A percentile compares a stretch with the other conserved stretches of the same genome.
Conservation (phyloP, 495 filamentous ascomycete genomes). For the Haplographium delicatum region DNA sequence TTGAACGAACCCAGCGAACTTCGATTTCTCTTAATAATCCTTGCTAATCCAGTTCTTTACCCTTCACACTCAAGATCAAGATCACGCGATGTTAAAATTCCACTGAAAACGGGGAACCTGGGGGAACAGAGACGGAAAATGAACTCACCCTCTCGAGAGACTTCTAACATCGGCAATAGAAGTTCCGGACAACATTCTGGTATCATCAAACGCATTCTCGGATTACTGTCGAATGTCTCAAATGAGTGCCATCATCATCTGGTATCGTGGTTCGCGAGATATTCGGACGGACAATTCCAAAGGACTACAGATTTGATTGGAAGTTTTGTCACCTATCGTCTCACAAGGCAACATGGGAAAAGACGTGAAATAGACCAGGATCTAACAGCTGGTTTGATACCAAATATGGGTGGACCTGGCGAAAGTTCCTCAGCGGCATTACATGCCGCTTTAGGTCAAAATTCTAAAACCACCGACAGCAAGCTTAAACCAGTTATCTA, state of each 20-base stretch:
- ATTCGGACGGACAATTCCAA: slow-evolving; percentile 62
- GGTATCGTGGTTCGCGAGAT: slow-evolving; percentile 79
- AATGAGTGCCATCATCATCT: slow-evolving; percentile 75
- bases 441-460: slow-evolving; percentile 67
- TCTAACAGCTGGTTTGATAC: slow-evolving; percentile 61
- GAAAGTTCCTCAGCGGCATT: slow-evolving; percentile 61
- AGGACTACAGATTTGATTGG: slow-evolving; percentile 69
- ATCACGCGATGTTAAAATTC: slow-evolving; percentile 4
- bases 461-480: slow-evolving; percentile 43
- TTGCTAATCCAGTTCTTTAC: slow-evolving; percentile 76
- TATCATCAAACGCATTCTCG: slow-evolving; percentile 81
- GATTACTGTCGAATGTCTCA: slow-evolving; percentile 70
- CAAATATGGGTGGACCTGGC: slow-evolving; percentile 58
- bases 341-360: slow-evolving; percentile 68
- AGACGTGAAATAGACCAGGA: slow-evolving; percentile 53
- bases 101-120: neutral
- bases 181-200: slow-evolving; percentile 63
- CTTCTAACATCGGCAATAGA: slow-evolving; percentile 10
- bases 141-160: neutral
- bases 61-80: slow-evolving; percentile 22
- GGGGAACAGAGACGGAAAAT: neutral
- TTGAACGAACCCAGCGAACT: slow-evolving; percentile 65
- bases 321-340: slow-evolving; percentile 76
- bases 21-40: slow-evolving; percentile 76
- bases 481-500: slow-evolving; percentile 57